Base-by-base conservation (phyloP, 805 yeast species). In the Ogataea pignaliae region DNA sequence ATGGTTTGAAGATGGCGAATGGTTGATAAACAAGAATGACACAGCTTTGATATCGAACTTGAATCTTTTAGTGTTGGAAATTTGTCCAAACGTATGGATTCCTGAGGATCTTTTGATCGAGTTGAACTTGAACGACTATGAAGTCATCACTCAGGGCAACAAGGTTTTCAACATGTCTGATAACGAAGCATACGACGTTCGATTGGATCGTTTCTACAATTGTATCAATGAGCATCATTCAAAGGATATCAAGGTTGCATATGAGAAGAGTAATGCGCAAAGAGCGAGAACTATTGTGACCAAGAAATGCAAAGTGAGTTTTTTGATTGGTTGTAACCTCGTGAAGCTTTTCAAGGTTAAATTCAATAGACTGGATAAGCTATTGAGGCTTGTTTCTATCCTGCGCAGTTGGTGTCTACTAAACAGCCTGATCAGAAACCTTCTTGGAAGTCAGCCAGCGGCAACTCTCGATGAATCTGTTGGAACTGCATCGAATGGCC, bases 41-140 rank as follows among this genome's bases (percentile, higher is more conserved):
- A 18, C 38, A 2, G 15, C 43, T 10, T 46, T 57, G 11, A 47
- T 46, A 28, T 50, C 51, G 4, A 50, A 52, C 32, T 47, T 58
- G 33, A 48, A 50, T 29, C 36, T 55, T 11, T 44, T 63, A 16
- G 60, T 54, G 12, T 41, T 64, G 15, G 69, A 65, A 39, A 21
- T 61, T 10, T 51, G 59, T 40, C 68, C 68, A 1, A 55, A 51
- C 17, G 48, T 65, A 12, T 65, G 68, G 68, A 48, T 65, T 4
- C 67, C 68, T 0, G 53, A 59, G 34, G 67, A 61, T 46, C 31
- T 59, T 16, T 37, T 61, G 16, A 32, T 52, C 28, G 57, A 56
- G 18, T 36, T 55, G 13, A 51, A 50, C n/a, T 37, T 59, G 5
- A 39, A 42, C n/a, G 50, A 53, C 10, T 58, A 55, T 44, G 63